Evolutionary conservation across 176 grass and related monocot genomes (phyloP).

Genomic region (Secale cereale): DNA sequence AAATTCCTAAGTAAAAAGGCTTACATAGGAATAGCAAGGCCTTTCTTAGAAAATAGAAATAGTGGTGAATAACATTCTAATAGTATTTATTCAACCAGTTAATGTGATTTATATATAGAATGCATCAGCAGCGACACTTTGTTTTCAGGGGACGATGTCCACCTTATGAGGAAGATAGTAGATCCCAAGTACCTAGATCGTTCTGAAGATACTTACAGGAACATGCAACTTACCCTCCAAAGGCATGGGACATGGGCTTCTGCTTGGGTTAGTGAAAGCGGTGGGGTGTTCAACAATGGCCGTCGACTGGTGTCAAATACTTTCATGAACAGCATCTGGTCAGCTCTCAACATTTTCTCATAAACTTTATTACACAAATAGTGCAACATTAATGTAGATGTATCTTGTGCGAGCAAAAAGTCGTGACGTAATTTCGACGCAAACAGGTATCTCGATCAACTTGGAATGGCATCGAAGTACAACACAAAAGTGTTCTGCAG

Average conservation of each 20-base stretch:
- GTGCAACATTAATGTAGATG: background rate
- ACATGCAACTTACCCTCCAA: conserved; percentile 68
- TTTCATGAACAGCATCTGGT: conserved; percentile 84
- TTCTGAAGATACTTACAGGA: conserved; percentile 52
- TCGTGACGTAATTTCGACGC: background rate
- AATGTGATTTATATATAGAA: background rate
- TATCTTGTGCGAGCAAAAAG: background rate
- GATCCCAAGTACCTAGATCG: conserved; percentile 57
- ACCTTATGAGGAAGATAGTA: conserved; percentile 58
- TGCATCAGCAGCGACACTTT: background rate
- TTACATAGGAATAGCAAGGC: background rate
- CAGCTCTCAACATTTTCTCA: background rate
- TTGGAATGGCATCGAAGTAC: conserved; percentile 75
- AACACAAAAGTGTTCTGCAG: conserved; percentile 77
- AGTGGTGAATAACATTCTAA: background rate
- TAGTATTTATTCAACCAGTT: background rate
- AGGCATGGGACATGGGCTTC: conserved; percentile 68
- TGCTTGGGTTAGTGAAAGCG: conserved; percentile 75
- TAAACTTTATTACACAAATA: background rate
- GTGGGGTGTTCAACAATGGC: conserved; percentile 75
- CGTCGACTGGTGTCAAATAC: conserved; percentile 52
- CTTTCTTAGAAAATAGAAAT: background rate
- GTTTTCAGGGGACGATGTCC: conserved; percentile 51
- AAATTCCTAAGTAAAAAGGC: background rate
- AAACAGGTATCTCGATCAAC: conserved; percentile 74